Evolutionary conservation across 164 flowering plant genomes (phyloP).

Genomic region (Berberis thunbergii): DNA sequence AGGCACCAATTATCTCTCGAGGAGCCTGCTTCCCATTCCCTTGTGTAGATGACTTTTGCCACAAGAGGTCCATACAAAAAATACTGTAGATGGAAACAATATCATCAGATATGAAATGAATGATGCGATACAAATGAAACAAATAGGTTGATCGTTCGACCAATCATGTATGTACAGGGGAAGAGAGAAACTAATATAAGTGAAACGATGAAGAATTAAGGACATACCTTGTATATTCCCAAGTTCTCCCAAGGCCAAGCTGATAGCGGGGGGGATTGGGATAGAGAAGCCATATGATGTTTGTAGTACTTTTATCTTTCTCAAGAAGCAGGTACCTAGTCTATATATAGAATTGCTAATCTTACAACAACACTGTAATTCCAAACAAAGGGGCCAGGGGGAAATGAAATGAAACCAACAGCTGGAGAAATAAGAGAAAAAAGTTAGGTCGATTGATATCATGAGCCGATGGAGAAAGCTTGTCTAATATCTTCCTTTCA

Average conservation of each 20-base stretch:
- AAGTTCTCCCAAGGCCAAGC: conserved; percentile 73
- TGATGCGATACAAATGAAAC: not conserved
- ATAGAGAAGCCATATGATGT: no score
- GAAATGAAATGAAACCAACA: no score
- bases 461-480: no score
- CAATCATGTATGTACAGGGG: not conserved
- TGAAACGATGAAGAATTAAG: not conserved
- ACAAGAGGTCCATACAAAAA: conserved; percentile 57
- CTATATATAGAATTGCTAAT: no score
- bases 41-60: conserved; percentile 32
- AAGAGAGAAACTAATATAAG: not conserved
- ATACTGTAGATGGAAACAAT: conserved; percentile 31
- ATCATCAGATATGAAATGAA: not conserved
- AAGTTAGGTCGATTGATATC: no score
- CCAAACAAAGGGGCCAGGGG: no score
- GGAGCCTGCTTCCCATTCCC: conserved; percentile 16
- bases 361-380: no score
- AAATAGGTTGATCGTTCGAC: not conserved
- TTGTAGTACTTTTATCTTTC: no score
- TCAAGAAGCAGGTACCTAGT: no score
- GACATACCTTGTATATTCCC: conserved; percentile 44
- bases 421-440: no score
- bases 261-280: conserved; percentile 32
- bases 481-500: no score
- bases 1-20: conserved; percentile 36